Conservation (phyloP, 768 basidiomycete genomes). For the Psilocybe azurescens region DNA sequence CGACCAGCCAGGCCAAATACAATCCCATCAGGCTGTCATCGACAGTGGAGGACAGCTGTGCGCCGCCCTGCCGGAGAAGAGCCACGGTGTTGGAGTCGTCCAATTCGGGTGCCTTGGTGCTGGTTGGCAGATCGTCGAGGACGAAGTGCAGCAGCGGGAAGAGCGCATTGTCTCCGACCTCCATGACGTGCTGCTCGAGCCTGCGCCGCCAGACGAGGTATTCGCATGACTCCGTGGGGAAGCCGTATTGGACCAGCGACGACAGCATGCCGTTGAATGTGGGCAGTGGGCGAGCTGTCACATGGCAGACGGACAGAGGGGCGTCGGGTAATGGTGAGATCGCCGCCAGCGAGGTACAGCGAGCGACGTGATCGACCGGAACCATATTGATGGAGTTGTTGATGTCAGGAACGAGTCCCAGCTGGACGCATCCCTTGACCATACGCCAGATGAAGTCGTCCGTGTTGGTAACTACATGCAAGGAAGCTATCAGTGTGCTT, state of each 20-base stretch:
- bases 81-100: slow-evolving; percentile 85
- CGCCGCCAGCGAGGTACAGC: slow-evolving; percentile 76
- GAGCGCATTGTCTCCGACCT: slow-evolving; percentile 93
- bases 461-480: slow-evolving; percentile 85
- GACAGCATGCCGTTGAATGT: slow-evolving; percentile 89
- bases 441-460: slow-evolving; percentile 99
- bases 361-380: slow-evolving; percentile 95
- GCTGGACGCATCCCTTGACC: slow-evolving; percentile 97
- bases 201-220: slow-evolving; percentile 92
- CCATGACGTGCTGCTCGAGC: slow-evolving; percentile 95
- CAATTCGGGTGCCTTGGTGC: slow-evolving; percentile 91
- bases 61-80: slow-evolving; percentile 53
- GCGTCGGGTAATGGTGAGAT: slow-evolving; percentile 57
- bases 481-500: slow-evolving; percentile 3
- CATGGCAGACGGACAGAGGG: slow-evolving; percentile 71
- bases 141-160: slow-evolving; percentile 98
- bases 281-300: slow-evolving; percentile 84
- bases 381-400: slow-evolving; percentile 99
- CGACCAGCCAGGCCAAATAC: slow-evolving; percentile 93
- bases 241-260: slow-evolving; percentile 80
- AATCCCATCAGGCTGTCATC: slow-evolving; percentile 78
- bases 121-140: slow-evolving; percentile 94
- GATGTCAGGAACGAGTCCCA: slow-evolving; percentile 96
- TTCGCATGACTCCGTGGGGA: slow-evolving; percentile 76
- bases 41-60: slow-evolving; percentile 60